Conservation (phyloP, 2,329 filamentous ascomycete species). For the Cyphellophora europaea region DNA sequence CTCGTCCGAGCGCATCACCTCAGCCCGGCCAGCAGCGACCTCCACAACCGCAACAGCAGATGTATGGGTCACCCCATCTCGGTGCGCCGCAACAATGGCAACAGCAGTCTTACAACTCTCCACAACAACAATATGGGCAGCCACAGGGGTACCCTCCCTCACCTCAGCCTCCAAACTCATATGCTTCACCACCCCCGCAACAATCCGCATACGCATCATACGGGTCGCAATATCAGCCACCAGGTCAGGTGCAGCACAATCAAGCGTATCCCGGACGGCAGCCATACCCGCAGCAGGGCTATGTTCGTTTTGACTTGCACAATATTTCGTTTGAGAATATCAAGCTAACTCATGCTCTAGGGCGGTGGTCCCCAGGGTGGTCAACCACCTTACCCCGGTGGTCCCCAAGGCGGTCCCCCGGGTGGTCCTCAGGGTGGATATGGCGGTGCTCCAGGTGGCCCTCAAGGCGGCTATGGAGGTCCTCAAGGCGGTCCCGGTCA, state of each 20-base stretch:
- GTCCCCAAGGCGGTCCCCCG: slow-evolving; percentile 26
- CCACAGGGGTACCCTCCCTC: slow-evolving; percentile 22
- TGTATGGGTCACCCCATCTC: slow-evolving; percentile 8
- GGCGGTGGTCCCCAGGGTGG: slow-evolving; percentile 8
- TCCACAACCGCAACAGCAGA: slow-evolving; percentile 28
- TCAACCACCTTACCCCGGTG: slow-evolving; percentile 23
- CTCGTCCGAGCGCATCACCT: slow-evolving; percentile 25
- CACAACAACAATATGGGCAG: slow-evolving; percentile 22
- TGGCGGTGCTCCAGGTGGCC: slow-evolving; percentile 17
- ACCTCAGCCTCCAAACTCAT: slow-evolving; percentile 8
- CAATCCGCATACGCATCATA: slow-evolving; percentile 15
- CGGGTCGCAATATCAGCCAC: slow-evolving; percentile 17
- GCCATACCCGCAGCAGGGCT: slow-evolving; percentile 12
- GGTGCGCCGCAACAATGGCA: slow-evolving; percentile 24
- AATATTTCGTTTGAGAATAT: not conserved
- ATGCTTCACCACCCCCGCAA: no score
- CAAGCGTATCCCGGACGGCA: slow-evolving; percentile 27
- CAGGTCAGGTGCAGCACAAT: slow-evolving; percentile 26
- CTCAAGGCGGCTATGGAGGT: slow-evolving; percentile 19
- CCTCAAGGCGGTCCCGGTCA: slow-evolving; percentile 19
- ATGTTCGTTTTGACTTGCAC: slow-evolving; percentile 21
- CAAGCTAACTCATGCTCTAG: no score
- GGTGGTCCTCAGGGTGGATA: slow-evolving; percentile 19
- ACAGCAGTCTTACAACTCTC: slow-evolving; percentile 23
- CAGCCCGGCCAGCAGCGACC: slow-evolving; percentile 29